Evolutionary conservation across 768 basidiomycete genomes (phyloP).

Genomic region (Pleurotus cornucopiae): DNA sequence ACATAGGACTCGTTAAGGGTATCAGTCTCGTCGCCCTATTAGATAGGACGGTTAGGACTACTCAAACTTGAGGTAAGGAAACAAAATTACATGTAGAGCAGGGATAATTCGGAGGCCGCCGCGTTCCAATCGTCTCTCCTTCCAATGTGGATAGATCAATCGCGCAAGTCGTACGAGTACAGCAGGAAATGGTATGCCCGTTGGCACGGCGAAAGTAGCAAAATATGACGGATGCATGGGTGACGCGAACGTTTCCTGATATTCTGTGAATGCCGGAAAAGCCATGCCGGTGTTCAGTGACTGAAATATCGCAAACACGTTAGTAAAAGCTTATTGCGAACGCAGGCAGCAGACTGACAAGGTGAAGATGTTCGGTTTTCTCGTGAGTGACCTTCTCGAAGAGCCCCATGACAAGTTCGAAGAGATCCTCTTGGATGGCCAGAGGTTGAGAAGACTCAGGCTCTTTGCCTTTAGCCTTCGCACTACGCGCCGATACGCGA

Average conservation of each 20-base stretch:
- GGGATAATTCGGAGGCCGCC: conserved; percentile 86
- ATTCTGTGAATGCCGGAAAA: conserved; percentile 72
- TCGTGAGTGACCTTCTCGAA: conserved; percentile 91
- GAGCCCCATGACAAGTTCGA: conserved; percentile 93
- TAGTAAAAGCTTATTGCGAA: background rate
- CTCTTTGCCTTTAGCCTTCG: conserved; percentile 83
- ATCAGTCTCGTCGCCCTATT: conserved; percentile 84
- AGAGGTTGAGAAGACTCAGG: conserved; percentile 62
- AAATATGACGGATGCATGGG: conserved; percentile 61
- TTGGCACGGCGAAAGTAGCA: conserved; percentile 62
- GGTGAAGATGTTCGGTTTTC: conserved; percentile 84
- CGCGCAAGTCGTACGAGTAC: conserved; percentile 68
- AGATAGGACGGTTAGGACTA: conserved; percentile 8
- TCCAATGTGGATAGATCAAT: conserved; percentile 86
- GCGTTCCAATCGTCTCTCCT: conserved; percentile 73
- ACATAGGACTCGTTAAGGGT: conserved; percentile 90
- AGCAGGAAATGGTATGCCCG: conserved; percentile 61
- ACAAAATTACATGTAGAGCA: conserved; percentile 63
- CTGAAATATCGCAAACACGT: conserved; percentile 31
- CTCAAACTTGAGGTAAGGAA: background rate
- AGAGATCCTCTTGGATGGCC: conserved; percentile 85
- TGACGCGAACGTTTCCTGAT: conserved; percentile 61
- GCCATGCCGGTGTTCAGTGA: conserved; percentile 57
- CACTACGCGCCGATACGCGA: conserved; percentile 53
- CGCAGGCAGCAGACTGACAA: conserved; percentile 48